Conservation (phyloP, 129 eudicot genomes). For the Arctium lappa region DNA sequence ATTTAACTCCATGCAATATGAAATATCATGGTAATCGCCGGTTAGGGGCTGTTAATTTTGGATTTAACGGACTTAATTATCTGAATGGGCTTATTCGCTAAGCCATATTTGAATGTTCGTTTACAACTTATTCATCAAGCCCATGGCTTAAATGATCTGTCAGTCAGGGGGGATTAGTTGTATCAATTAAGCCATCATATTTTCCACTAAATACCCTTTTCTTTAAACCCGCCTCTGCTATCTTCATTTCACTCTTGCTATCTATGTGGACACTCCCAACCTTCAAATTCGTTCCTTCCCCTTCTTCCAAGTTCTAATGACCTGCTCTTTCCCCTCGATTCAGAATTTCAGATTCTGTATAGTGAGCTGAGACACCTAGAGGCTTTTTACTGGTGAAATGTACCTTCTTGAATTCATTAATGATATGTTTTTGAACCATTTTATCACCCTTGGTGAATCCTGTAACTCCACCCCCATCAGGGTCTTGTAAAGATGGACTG, state of each 20-base stretch:
- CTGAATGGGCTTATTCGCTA: neutral
- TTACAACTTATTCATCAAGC: neutral
- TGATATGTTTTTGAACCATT: constrained; percentile 47
- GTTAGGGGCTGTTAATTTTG: neutral
- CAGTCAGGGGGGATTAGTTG: neutral
- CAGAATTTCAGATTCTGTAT: constrained; percentile 6
- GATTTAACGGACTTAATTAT: neutral
- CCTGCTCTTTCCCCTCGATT: neutral
- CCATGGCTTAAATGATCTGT: neutral
- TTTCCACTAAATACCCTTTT: neutral
- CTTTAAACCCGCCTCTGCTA: constrained; percentile 20
- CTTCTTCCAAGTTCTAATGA: neutral
- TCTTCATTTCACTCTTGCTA: constrained; percentile 29
- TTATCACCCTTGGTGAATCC: constrained; percentile 72
- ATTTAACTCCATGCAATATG: neutral
- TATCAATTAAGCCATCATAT: neutral
- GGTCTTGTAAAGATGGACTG: constrained; percentile 85
- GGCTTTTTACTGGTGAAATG: constrained; percentile 51
- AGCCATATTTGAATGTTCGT: neutral
- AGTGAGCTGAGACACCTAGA: constrained; percentile 11
- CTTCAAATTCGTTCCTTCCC: constrained; percentile 1
- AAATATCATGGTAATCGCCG: neutral
- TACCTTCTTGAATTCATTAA: constrained; percentile 50
- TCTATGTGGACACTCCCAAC: constrained; percentile 2
- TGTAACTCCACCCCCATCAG: constrained; percentile 69